Evolutionary conservation across 1,284 basidiomycete genomes (phyloP).

Genomic region (Veloporphyrellus conicus): DNA sequence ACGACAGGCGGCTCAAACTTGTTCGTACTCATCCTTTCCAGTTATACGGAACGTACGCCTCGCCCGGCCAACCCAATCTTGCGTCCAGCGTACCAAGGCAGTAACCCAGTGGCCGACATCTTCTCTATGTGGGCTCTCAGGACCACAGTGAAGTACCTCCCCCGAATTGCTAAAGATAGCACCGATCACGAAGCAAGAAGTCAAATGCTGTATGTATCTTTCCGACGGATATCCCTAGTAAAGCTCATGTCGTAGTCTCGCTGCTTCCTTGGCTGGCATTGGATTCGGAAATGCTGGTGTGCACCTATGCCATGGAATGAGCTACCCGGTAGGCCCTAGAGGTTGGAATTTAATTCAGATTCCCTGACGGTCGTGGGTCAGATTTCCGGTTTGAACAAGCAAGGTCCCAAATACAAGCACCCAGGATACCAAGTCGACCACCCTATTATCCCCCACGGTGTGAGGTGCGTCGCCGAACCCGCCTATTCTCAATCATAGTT

Average conservation of each 20-base stretch:
- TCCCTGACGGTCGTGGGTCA: constrained; percentile 30
- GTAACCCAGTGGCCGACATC: constrained; percentile 94
- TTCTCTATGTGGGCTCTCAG: constrained; percentile 94
- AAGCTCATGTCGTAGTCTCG: constrained; percentile 48
- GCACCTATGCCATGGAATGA: constrained; percentile 85
- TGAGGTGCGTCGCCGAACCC: constrained; percentile 50
- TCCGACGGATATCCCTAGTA: background rate
- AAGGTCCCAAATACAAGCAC: constrained; percentile 84
- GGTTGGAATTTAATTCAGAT: constrained; percentile 1
- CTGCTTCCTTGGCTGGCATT: constrained; percentile 90
- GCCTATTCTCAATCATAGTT: background rate
- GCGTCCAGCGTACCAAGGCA: constrained; percentile 92
- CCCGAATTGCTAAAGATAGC: constrained; percentile 77
- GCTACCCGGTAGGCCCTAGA: constrained; percentile 59
- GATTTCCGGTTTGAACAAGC: constrained; percentile 95
- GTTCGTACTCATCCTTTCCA: constrained; percentile 27
- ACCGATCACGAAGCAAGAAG: constrained; percentile 80
- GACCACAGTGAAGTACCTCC: constrained; percentile 88
- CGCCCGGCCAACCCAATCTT: constrained; percentile 87
- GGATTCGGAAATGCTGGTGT: constrained; percentile 96
- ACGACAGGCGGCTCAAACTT: constrained; percentile 8
- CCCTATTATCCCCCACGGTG: constrained; percentile 91
- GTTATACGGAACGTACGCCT: constrained; percentile 84
- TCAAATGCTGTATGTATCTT: constrained; percentile 77
- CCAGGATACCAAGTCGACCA: constrained; percentile 76